Base-by-base conservation (phyloP, 208 protist genomes). In the Endotrypanum monterogeii region DNA sequence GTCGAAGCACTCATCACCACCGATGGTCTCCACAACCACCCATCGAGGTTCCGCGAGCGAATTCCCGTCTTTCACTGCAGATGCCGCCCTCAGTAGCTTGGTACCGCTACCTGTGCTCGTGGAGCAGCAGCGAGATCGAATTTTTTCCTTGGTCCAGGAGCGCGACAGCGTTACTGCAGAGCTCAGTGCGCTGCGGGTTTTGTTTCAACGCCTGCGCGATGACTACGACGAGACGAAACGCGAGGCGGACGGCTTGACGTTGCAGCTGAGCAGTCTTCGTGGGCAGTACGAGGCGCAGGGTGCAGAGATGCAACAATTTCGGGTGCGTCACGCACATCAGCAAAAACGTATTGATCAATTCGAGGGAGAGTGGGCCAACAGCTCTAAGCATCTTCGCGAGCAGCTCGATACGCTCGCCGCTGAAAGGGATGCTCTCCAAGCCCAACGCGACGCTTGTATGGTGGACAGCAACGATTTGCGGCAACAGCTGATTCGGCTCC, bases 171-270 rank as follows among this genome's bases (percentile, higher is more conserved):
- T 76, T 23, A 44, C 77, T 3, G 80, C 71, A 14, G 77, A 79
- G 48, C 75, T 88, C 44, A 46, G 44, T 18, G 73, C 89, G 80
- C 74, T 88, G 30, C 82, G 74, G 35, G 48, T 12, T 1, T 70
- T 93, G 28, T 87, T 90, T 32, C 85, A 86, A 60, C 30, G 35
- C 3, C 73, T 89, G 44, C 67, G 61, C 14, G 48, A 67, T 32
- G 84, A 90, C 69, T 89, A 90, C 54, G 85, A 93, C 41, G 50
- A 68, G 18, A 56, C 74, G 6, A 71, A 79, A 41, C 75, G 62
- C 6, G 71, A 79, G 39, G 35, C 58, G 2, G 77, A 84, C n/a
- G 52, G 32, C 12, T 58, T 41, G 16, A 16, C 71, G 48, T 54
- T 82, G 39, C 61, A 73, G 28, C 61, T 90, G 32, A 71, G 52